Evolutionary conservation across 202 grass and related monocot genomes (phyloP).

Genomic region (Digitaria exilis): DNA sequence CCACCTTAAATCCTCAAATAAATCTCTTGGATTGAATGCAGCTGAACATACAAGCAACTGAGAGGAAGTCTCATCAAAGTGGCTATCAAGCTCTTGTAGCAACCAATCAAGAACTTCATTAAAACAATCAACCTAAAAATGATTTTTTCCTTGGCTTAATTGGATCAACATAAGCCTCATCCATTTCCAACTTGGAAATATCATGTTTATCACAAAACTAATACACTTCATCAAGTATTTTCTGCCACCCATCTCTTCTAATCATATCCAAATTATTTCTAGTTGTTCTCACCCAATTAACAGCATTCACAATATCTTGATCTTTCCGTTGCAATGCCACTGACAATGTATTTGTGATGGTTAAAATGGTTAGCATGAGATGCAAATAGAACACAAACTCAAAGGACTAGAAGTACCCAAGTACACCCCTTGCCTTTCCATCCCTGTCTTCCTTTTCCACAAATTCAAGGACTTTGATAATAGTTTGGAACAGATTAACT

Average conservation of each 20-base stretch:
- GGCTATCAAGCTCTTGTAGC: too few species aligned
- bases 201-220: not conserved
- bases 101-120: too few species aligned
- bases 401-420: conserved; percentile 9
- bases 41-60: too few species aligned
- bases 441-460: not conserved
- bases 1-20: too few species aligned
- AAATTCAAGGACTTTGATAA: conserved; percentile 4
- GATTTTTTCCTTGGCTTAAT: not conserved
- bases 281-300: not conserved
- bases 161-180: not conserved
- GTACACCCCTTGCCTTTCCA: not conserved
- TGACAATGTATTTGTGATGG: not conserved
- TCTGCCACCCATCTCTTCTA: not conserved
- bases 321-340: not conserved
- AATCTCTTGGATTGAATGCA: too few species aligned
- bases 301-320: not conserved
- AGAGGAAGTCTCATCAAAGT: too few species aligned
- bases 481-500: not conserved
- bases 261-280: not conserved
- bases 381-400: not conserved
- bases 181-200: not conserved
- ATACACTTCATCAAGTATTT: not conserved
- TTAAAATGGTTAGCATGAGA: not conserved
- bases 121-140: too few species aligned